Evolutionary conservation across 306 rosid species (phyloP).

Genomic region (Lablab purpureus): DNA sequence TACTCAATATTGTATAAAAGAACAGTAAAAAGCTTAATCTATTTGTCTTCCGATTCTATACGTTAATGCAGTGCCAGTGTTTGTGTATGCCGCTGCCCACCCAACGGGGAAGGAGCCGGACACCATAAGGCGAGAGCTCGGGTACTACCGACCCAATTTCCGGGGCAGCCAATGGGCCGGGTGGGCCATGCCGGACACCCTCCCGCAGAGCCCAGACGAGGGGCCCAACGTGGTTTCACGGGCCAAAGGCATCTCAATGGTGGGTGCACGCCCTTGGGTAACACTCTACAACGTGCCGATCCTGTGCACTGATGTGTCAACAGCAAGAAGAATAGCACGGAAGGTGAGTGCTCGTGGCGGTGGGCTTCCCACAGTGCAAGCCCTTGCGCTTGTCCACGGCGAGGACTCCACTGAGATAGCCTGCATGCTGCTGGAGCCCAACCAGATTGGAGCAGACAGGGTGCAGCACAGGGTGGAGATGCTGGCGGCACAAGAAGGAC

Average conservation of each 20-base stretch:
- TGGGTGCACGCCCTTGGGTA: constrained; percentile 84
- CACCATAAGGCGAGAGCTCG: constrained; percentile 76
- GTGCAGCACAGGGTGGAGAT: constrained; percentile 76
- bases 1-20: no score
- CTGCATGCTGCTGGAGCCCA: constrained; percentile 85
- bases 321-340: constrained; percentile 67
- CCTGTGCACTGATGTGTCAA: constrained; percentile 60
- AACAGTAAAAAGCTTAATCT: not conserved
- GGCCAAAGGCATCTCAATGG: constrained; percentile 72
- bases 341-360: constrained; percentile 92
- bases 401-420: constrained; percentile 74
- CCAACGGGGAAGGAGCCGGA: constrained; percentile 79
- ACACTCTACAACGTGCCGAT: constrained; percentile 73
- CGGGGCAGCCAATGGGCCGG: constrained; percentile 91
- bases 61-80: constrained; percentile 80
- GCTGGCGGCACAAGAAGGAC: constrained; percentile 77
- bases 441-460: constrained; percentile 72
- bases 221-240: constrained; percentile 64
- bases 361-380: constrained; percentile 81
- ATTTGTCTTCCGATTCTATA: not conserved
- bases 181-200: constrained; percentile 69
- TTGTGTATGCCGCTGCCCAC: constrained; percentile 85
- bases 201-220: constrained; percentile 67
- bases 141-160: constrained; percentile 66
- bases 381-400: constrained; percentile 67